phyloP scores from a whole-genome alignment of 75 land plant genomes.

The Selaginella moellendorffii region DNA sequence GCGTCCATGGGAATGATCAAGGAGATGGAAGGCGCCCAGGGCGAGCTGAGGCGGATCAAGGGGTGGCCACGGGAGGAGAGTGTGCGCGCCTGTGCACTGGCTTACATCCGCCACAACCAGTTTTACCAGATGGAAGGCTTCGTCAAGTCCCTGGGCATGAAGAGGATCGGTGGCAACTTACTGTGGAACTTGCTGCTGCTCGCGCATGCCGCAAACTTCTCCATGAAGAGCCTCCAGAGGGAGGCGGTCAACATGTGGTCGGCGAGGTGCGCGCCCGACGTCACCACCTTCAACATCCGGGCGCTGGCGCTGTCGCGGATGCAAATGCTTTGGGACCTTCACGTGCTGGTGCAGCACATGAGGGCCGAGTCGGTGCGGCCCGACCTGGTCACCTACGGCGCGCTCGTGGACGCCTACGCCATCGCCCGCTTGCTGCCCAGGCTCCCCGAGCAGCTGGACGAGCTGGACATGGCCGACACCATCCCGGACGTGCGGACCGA shows the following conservation, averaged over 20 bases:
- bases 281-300: constrained; percentile 75
- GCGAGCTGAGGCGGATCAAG: constrained; percentile 36
- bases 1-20: constrained; percentile 41
- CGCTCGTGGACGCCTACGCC: constrained; percentile 68
- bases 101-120: constrained; percentile 38
- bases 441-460: constrained; percentile 28
- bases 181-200: constrained; percentile 75
- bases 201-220: constrained; percentile 71
- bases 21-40: constrained; percentile 55
- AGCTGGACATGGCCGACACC: constrained; percentile 22
- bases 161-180: constrained; percentile 46
- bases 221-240: constrained; percentile 64
- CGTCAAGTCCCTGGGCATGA: constrained; percentile 46
- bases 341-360: constrained; percentile 59
- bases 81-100: constrained; percentile 49
- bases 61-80: constrained; percentile 35
- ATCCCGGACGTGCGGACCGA: constrained; percentile 43
- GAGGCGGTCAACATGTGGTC: constrained; percentile 49
- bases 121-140: constrained; percentile 53
- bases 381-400: constrained; percentile 85
- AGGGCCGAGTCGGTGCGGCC: constrained; percentile 34
- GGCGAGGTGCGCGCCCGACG: constrained; percentile 52
- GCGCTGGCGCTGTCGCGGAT: constrained; percentile 63
- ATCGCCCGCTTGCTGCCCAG: constrained; percentile 33
- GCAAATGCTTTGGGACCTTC: constrained; percentile 83